Percentiles rank a stretch among this genome's conserved stretches.
Evolutionary conservation across 139 green algal species (phyloP).

Genomic region (Coelastrella sp.): DNA sequence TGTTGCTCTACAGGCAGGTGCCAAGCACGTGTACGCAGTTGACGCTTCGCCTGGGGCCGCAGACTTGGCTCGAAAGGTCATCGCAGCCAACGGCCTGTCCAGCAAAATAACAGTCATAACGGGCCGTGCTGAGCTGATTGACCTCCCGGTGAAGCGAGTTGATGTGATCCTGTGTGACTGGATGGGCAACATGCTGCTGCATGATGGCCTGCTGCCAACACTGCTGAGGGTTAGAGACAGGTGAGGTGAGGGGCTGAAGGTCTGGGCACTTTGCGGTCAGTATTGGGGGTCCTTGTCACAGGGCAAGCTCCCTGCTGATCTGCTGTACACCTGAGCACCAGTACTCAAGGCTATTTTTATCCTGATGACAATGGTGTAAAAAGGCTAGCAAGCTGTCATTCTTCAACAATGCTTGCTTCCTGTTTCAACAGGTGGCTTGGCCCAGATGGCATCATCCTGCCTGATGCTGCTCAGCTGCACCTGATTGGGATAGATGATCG

Average conservation of each 20-base stretch:
- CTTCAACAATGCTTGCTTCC: slow-evolving; percentile 3
- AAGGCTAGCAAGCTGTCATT: too few relatives aligned
- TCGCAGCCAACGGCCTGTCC: slow-evolving; percentile 74
- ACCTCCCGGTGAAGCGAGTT: slow-evolving; percentile 66
- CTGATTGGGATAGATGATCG: slow-evolving; percentile 80
- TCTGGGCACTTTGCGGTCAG: background rate
- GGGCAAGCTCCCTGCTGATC: background rate
- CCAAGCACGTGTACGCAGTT: slow-evolving; percentile 83
- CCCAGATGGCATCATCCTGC: slow-evolving; percentile 72
- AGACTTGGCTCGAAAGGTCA: slow-evolving; percentile 75
- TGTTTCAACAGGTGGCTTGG: slow-evolving; percentile 77
- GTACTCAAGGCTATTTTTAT: too few relatives aligned
- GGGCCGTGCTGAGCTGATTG: slow-evolving; percentile 77
- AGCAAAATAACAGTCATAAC: slow-evolving; percentile 76
- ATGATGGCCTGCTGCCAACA: slow-evolving; percentile 81
- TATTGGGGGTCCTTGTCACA: too few relatives aligned
- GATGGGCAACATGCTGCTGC: slow-evolving; percentile 82
- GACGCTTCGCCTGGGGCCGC: slow-evolving; percentile 81
- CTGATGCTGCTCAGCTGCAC: slow-evolving; percentile 66
- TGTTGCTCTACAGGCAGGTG: slow-evolving; percentile 70
- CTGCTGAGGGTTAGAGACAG: slow-evolving; percentile 54
- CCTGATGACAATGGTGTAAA: too few relatives aligned
- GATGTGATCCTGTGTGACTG: slow-evolving; percentile 85
- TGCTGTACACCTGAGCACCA: too few relatives aligned
- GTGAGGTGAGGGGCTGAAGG: background rate